Percentiles rank a stretch among this genome's conserved stretches.
Conservation (phyloP, 768 basidiomycete species). For the Clitopilus hobsonii region DNA sequence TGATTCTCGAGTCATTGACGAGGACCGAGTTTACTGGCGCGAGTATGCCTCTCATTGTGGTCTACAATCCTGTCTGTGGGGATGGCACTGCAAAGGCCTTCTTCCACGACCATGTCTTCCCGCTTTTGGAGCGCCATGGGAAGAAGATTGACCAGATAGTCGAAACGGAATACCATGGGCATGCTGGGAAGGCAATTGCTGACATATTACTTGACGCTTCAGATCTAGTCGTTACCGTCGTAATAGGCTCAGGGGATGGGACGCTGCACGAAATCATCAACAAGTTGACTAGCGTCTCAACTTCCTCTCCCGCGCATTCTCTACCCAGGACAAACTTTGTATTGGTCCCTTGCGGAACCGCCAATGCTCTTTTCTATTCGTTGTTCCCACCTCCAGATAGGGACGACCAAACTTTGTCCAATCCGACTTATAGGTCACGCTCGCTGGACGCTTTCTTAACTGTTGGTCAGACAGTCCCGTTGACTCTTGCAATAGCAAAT, state of each 20-base stretch:
- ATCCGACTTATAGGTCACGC: constrained; percentile 39
- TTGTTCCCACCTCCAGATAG: constrained; percentile 53
- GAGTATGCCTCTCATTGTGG: constrained; percentile 54
- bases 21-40: neutral
- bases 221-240: constrained; percentile 34
- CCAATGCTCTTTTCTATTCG: constrained; percentile 84
- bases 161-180: constrained; percentile 45
- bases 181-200: constrained; percentile 48
- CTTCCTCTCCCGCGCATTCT: constrained; percentile 9
- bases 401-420: constrained; percentile 9
- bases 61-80: constrained; percentile 80
- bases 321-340: constrained; percentile 35
- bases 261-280: constrained; percentile 89
- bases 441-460: constrained; percentile 52
- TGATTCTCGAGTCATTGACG: neutral
- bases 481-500: constrained; percentile 53
- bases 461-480: constrained; percentile 28
- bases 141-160: constrained; percentile 33
- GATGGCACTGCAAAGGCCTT: constrained; percentile 50
- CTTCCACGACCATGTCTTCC: constrained; percentile 58
- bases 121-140: constrained; percentile 46
- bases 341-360: constrained; percentile 79
- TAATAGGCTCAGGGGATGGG: constrained; percentile 85
- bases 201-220: constrained; percentile 29
- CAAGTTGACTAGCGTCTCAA: constrained; percentile 31